Evolutionary conservation across 2,329 filamentous ascomycete genomes (phyloP).

Genomic region (Cladosporium velox): DNA sequence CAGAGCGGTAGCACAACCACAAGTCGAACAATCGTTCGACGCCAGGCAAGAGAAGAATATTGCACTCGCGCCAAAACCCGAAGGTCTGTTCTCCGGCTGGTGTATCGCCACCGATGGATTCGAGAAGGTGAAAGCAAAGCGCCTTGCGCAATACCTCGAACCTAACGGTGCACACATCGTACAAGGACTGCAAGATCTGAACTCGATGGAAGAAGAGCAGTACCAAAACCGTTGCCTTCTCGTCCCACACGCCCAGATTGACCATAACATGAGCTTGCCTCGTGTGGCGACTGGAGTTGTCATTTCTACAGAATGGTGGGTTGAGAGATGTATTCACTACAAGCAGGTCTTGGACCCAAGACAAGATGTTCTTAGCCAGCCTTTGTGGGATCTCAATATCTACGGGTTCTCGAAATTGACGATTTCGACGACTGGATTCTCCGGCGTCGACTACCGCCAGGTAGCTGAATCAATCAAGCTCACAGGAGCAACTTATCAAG

Average conservation of each 20-base stretch:
- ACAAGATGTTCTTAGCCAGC: conserved; percentile 72
- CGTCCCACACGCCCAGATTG: conserved; percentile 41
- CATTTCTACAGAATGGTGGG: conserved; percentile 84
- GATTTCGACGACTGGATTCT: conserved; percentile 70
- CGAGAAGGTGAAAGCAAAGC: conserved; percentile 25
- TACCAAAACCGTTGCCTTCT: conserved; percentile 19
- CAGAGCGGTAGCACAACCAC: conserved; percentile 40
- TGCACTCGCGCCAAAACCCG: conserved; percentile 10
- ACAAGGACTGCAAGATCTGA: conserved; percentile 5
- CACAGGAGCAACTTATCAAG: conserved; percentile 73
- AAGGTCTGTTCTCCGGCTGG: conserved; percentile 36
- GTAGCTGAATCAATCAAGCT: conserved; percentile 74
- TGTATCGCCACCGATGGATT: conserved; percentile 35
- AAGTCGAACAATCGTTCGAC: conserved; percentile 37
- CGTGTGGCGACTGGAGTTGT: conserved; percentile 37
- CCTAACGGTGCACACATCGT: conserved; percentile 37
- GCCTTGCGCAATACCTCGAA: conserved; percentile 29
- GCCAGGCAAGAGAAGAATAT: background rate
- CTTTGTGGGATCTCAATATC: conserved; percentile 58
- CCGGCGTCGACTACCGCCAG: conserved; percentile 81
- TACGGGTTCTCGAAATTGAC: conserved; percentile 67
- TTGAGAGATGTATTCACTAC: conserved; percentile 82
- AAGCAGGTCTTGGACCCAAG: conserved; percentile 70
- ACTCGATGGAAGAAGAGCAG: background rate
- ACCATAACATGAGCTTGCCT: conserved; percentile 25